A percentile compares a stretch with the other conserved stretches of the same genome.
Evolutionary conservation across 2,329 filamentous ascomycete genomes (phyloP).

Genomic region (Hymenoscyphus fraxineus): DNA sequence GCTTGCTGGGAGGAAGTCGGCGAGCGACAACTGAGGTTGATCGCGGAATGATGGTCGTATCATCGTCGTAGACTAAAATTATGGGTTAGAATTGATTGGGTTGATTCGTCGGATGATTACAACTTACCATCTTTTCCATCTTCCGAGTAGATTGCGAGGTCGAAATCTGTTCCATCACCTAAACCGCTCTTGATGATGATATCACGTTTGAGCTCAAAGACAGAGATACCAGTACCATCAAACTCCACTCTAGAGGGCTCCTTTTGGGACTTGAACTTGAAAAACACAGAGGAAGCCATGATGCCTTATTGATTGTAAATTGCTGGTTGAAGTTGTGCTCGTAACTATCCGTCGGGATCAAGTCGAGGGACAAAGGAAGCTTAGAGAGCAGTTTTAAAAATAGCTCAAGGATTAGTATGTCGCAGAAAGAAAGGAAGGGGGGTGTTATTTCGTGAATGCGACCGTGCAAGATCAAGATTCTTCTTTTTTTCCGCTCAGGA

Average conservation of each 20-base stretch:
- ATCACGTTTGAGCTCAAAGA: conserved; percentile 97
- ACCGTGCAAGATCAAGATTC: conserved; percentile 35
- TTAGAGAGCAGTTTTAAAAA: conserved; percentile 23
- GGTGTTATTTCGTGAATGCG: conserved; percentile 29
- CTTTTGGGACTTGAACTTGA: conserved; percentile 99
- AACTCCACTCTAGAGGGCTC: conserved; percentile 93
- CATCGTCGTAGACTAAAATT: conserved; percentile 83
- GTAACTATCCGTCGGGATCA: conserved; percentile 13
- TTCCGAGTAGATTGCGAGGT: conserved; percentile 89
- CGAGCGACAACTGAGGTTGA: conserved; percentile 91
- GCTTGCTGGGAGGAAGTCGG: conserved; percentile 76
- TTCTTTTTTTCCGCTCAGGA: conserved; percentile 36
- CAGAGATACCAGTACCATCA: conserved; percentile 94
- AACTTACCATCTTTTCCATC: conserved; percentile 87
- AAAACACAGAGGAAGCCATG: conserved; percentile 78
- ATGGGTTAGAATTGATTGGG: conserved; percentile 29
- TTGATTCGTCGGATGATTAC: conserved; percentile 49
- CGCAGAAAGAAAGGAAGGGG: conserved; percentile 24
- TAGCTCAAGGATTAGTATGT: conserved; percentile 27
- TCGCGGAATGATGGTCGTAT: conserved; percentile 93
- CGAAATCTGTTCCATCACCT: conserved; percentile 94
- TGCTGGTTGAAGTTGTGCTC: conserved; percentile 11
- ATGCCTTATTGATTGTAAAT: conserved; percentile 20
- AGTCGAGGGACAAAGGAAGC: conserved; percentile 18
- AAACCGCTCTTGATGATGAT: conserved; percentile 93